Evolutionary conservation across 179 eudicot genomes (phyloP).

Genomic region (Pouteria campechiana): DNA sequence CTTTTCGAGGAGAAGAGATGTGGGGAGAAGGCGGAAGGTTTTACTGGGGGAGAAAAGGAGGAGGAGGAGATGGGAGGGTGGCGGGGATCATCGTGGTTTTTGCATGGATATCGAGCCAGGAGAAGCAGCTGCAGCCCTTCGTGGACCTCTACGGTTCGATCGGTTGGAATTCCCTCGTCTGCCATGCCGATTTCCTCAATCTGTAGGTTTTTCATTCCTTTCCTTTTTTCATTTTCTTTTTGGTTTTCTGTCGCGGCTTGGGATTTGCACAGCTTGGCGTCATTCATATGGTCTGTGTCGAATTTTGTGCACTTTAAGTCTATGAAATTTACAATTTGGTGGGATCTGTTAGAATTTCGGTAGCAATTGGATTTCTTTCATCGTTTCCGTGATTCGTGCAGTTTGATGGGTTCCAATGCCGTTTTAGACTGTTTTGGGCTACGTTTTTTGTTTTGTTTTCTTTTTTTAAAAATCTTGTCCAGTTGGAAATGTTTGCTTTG

Average conservation of each 20-base stretch:
- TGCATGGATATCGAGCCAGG: constrained; percentile 98
- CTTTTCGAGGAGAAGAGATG: constrained; percentile 35
- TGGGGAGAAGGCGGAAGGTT: constrained; percentile 91
- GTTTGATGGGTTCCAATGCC: no score
- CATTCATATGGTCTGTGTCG: not conserved
- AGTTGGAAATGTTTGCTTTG: no score
- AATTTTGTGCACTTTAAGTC: not conserved
- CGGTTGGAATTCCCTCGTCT: constrained; percentile 91
- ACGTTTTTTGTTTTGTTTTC: no score
- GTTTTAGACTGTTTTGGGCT: no score
- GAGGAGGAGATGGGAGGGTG: constrained; percentile 18
- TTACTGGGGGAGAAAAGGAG: constrained; percentile 74
- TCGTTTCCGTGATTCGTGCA: no score
- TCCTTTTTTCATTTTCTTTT: not conserved
- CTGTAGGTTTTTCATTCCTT: constrained; percentile 31
- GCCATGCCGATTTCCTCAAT: constrained; percentile 90
- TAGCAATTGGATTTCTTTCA: no score
- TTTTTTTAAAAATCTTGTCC: no score
- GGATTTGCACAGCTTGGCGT: not conserved
- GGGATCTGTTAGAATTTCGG: no score
- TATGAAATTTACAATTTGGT: no score
- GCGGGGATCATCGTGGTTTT: constrained; percentile 77
- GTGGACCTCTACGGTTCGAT: constrained; percentile 67
- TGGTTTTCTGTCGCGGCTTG: not conserved
- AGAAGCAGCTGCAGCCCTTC: constrained; percentile 67